A percentile compares a stretch with the other conserved stretches of the same genome.
Conservation (phyloP, 164 flowering plant species). For the Dillenia suffruticosa region DNA sequence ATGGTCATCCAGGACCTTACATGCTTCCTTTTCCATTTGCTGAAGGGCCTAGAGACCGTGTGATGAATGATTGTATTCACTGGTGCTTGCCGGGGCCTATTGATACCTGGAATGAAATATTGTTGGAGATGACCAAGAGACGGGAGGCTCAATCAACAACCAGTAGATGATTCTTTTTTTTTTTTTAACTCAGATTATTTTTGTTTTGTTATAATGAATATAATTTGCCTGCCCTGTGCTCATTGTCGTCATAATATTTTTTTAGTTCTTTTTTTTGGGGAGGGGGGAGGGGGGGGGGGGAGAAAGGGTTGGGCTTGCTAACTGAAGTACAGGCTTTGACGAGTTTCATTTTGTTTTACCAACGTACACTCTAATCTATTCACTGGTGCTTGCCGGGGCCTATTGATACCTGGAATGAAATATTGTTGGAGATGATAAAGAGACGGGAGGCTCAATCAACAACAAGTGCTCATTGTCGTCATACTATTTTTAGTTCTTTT, state of each 20-base stretch:
- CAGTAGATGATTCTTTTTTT: conserved; percentile 6
- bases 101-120: conserved; percentile 90
- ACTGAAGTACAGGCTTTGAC: no score
- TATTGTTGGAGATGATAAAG: conserved; percentile 56
- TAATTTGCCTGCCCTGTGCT: no score
- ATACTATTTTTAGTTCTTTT: no score
- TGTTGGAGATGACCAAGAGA: conserved; percentile 57
- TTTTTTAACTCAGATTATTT: no score
- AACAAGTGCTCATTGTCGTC: neutral
- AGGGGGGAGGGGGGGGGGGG: no score
- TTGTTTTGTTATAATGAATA: no score
- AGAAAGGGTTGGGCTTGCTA: no score
- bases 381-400: conserved; percentile 99
- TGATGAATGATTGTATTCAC: conserved; percentile 91
- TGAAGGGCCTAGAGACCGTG: conserved; percentile 53
- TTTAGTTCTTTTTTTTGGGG: no score
- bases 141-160: conserved; percentile 31
- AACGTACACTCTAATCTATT: no score
- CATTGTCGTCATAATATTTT: no score
- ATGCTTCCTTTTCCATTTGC: conserved; percentile 80
- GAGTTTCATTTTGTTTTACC: no score
- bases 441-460: conserved; percentile 38
- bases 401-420: conserved; percentile 90
- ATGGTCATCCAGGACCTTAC: conserved; percentile 96
- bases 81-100: conserved; percentile 96